phyloP scores from a whole-genome alignment of 2,329 filamentous ascomycete species.

The Domatiomyces globalis region DNA sequence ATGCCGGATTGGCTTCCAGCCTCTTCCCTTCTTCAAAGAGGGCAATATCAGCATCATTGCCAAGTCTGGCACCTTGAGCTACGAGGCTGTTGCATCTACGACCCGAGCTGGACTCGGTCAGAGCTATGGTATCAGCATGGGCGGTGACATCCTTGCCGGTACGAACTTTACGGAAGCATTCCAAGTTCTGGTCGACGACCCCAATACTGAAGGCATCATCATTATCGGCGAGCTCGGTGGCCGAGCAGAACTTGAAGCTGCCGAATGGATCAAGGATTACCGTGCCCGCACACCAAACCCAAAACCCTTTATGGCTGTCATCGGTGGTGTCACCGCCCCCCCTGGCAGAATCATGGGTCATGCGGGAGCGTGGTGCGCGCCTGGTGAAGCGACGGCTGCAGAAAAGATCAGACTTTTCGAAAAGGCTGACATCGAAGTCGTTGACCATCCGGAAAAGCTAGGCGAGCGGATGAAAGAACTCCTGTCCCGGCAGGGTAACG shows the following conservation, averaged over 20 bases:
- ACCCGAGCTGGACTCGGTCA: constrained; percentile 62
- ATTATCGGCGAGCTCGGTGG: constrained; percentile 62
- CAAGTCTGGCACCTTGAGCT: constrained; percentile 69
- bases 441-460: constrained; percentile 63
- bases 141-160: constrained; percentile 59
- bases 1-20: constrained; percentile 64
- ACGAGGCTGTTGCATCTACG: constrained; percentile 63
- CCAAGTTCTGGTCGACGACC: constrained; percentile 50
- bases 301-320: constrained; percentile 61
- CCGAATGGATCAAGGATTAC: constrained; percentile 59
- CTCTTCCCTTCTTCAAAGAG: constrained; percentile 54
- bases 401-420: constrained; percentile 56
- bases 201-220: constrained; percentile 56
- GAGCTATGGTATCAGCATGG: constrained; percentile 63
- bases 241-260: constrained; percentile 54
- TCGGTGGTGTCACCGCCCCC: constrained; percentile 53
- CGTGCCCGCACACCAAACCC: constrained; percentile 41
- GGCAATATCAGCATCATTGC: constrained; percentile 61
- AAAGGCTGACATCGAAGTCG: constrained; percentile 52
- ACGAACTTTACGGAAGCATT: constrained; percentile 61
- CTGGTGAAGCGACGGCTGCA: constrained; percentile 49
- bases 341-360: constrained; percentile 61
- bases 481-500: constrained; percentile 29
- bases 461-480: constrained; percentile 52
- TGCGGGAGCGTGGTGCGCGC: constrained; percentile 56